phyloP scores from a whole-genome alignment of 2,329 filamentous ascomycete species.

The Clonostachys byssicola region DNA sequence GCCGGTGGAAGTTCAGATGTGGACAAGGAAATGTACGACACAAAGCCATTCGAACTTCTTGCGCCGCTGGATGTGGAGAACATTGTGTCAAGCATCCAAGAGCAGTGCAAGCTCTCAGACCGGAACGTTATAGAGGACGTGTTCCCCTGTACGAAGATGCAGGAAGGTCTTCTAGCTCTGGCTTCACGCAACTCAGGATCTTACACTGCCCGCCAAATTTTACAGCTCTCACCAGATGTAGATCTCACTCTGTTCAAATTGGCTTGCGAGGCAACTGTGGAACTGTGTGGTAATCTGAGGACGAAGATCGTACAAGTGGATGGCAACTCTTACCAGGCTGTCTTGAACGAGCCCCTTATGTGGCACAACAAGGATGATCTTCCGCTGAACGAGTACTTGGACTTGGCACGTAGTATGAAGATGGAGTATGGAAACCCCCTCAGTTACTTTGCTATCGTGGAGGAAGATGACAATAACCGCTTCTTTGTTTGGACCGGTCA shows the following conservation, averaged over 20 bases:
- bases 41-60: background rate
- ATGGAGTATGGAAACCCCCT: background rate
- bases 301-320: constrained; percentile 3
- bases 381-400: background rate
- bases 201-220: constrained; percentile 21
- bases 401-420: background rate
- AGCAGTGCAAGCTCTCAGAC: constrained; percentile 1
- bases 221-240: constrained; percentile 8
- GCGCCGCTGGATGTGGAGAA: background rate
- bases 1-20: background rate
- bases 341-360: background rate
- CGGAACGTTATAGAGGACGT: constrained; percentile 15
- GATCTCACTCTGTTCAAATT: constrained; percentile 7
- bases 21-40: background rate
- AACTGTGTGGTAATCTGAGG: constrained; percentile 1
- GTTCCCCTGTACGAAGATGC: constrained; percentile 27
- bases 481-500: constrained; percentile 9
- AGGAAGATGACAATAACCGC: background rate
- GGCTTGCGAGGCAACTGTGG: constrained; percentile 5
- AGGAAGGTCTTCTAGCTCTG: constrained; percentile 27
- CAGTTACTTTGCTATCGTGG: background rate
- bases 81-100: background rate
- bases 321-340: background rate
- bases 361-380: background rate
- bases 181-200: constrained; percentile 18